phyloP scores from a whole-genome alignment of 78 protist genomes.

The slime mould (Dictyostelium discoideum) region DNA sequence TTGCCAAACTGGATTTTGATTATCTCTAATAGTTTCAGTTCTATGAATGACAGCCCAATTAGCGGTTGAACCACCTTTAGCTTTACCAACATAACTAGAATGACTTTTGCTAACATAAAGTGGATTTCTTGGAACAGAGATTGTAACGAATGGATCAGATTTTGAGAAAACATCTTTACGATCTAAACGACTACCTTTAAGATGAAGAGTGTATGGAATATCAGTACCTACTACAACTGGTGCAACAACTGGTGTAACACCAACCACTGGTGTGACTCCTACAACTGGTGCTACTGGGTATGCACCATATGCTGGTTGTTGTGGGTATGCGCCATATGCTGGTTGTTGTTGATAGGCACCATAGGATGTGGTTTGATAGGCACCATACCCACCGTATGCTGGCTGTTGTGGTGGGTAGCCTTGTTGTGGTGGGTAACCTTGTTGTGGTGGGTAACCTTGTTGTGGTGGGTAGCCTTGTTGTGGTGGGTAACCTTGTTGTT shows the following conservation, averaged over 20 bases:
- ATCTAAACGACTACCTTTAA: constrained; percentile 48
- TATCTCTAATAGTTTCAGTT: constrained; percentile 58
- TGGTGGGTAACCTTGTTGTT: constrained; percentile 20
- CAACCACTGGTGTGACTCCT: background rate
- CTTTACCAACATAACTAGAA: background rate
- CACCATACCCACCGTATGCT: background rate
- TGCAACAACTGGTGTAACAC: constrained; percentile 1
- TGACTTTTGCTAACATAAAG: background rate
- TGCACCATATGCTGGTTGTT: constrained; percentile 1
- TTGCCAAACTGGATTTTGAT: constrained; percentile 48
- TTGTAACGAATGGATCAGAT: constrained; percentile 72
- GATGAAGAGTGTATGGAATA: constrained; percentile 27
- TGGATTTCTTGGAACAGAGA: constrained; percentile 66
- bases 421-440: constrained; percentile 18
- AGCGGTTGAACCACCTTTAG: constrained; percentile 48
- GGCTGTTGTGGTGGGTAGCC: constrained; percentile 28
- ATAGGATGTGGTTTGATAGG: background rate
- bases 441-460: background rate
- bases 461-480: constrained; percentile 33
- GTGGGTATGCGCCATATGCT: background rate
- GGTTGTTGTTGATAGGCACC: constrained; percentile 3
- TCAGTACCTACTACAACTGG: constrained; percentile 20
- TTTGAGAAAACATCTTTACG: constrained; percentile 69
- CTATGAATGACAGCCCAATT: constrained; percentile 61
- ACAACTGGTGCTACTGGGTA: constrained; percentile 14